Base-by-base conservation (phyloP, 148 eudicot genomes). In the Gaultheria prostrata region DNA sequence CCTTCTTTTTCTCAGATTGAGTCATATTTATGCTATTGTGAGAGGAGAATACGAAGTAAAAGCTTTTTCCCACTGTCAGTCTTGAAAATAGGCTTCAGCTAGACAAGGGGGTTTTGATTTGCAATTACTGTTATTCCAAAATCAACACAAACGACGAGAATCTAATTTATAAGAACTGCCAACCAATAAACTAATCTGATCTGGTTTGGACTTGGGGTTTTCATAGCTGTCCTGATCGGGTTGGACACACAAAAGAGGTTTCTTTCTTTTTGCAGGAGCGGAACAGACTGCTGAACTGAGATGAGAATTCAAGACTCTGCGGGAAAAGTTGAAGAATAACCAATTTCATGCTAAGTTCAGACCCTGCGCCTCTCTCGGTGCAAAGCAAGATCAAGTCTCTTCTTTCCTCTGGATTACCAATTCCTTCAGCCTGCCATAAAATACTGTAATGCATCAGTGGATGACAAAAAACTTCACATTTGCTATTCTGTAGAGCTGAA, bases 221-320 rank as follows among this genome's bases (percentile, higher is more conserved):
- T 76, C 56, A 46, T 4, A 48, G 46, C 13, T 76, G 2, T 24
- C 54, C 54, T 48, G 8, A 45, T 48, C 30, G 4, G 33, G 30
- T 45, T 18, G 10, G 11, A 8, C 46, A n/a, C 54, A 45, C 33
- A 3, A 39, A 39, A n/a, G 51, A 45, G 53, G 21, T 77, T 49
- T 15, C 30, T 80, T 80, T 80, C 53, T 24, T 80, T 80, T 43
- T 61, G 82, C 82, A 80, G 82, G 82, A 80, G 30, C 26, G 21
- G 53, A 43, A n/a, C 21, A 17, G 82, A 59, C 24, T 5, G 70
- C n/a, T n/a, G 35, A 43, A 80, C 33, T 0, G 21, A 43, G 10
- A 39, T 43, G 21, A 11, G 14, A 56, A 7, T 7, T 61, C 51
- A 39, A n/a, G 35, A n/a, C 8, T 77, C 13, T 21, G 28, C 12